These are phyloP conservation scores for Phyllosticta citribraziliensis DNA, from an alignment of 2,329 filamentous ascomycete species.

Conservation along the genomic window DNA sequence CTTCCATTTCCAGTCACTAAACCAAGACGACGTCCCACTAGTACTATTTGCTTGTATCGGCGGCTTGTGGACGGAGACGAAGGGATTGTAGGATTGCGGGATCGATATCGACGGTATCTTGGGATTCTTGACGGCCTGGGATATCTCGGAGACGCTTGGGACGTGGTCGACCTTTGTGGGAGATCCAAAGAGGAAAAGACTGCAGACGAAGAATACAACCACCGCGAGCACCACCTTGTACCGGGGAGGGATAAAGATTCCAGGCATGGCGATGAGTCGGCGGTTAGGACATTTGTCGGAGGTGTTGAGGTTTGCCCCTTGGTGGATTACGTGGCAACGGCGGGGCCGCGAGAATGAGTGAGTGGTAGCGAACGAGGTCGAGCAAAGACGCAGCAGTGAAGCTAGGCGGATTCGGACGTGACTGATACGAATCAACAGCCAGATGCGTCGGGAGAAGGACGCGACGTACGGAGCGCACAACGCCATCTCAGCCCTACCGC, in stretches of 20 bases:
- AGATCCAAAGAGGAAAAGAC: constrained; percentile 29
- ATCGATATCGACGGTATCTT: constrained; percentile 22
- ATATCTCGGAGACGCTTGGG: constrained; percentile 25
- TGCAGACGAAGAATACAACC: constrained; percentile 22
- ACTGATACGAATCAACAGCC: not conserved
- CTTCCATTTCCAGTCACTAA: constrained; percentile 81
- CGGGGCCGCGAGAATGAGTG: not conserved
- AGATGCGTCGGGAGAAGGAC: not conserved
- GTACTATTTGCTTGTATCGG: constrained; percentile 69
- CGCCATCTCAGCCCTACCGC: not conserved
- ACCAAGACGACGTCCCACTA: constrained; percentile 72
- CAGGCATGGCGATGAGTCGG: constrained; percentile 1
- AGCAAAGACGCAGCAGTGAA: not conserved
- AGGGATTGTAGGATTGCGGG: constrained; percentile 47
- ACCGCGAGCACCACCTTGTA: constrained; percentile 36
- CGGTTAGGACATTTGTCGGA: not conserved
- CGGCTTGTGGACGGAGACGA: constrained; percentile 60
- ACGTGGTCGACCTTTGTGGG: constrained; percentile 26
- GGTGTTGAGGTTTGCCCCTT: not conserved
- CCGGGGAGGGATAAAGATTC: constrained; percentile 16
- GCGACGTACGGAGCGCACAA: not conserved
- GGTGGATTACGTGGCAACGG: not conserved
- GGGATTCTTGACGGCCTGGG: constrained; percentile 31
- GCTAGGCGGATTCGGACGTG: not conserved
- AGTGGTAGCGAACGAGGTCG: not conserved